Percentiles rank a stretch among this genome's conserved stretches.
Evolutionary conservation across 208 protist species (phyloP).

Genomic region (Endotrypanum monterogeii): DNA sequence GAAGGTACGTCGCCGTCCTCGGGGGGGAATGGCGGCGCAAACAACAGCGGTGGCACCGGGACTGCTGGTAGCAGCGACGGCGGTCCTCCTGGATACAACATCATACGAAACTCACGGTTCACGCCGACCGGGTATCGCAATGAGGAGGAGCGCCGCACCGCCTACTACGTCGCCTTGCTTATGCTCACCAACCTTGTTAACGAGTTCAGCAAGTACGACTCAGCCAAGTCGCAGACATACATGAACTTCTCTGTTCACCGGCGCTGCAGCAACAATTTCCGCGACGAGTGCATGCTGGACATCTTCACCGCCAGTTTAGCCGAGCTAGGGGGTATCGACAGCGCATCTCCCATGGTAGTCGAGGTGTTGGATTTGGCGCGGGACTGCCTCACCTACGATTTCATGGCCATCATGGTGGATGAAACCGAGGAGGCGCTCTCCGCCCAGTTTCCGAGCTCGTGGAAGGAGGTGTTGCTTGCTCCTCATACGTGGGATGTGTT

Average conservation of each 20-base stretch:
- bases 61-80: neutral
- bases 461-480: conserved; percentile 60
- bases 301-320: conserved; percentile 56
- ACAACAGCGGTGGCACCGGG: neutral
- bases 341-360: conserved; percentile 22
- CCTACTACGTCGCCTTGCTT: conserved; percentile 43
- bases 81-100: conserved; percentile 10
- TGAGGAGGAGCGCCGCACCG: conserved; percentile 24
- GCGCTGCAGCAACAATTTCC: conserved; percentile 81
- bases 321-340: conserved; percentile 45
- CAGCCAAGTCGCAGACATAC: conserved; percentile 61
- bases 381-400: conserved; percentile 75
- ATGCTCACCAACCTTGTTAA: conserved; percentile 63
- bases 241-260: conserved; percentile 78
- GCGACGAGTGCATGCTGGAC: conserved; percentile 60
- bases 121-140: conserved; percentile 5
- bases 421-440: conserved; percentile 81
- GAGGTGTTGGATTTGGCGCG: conserved; percentile 65
- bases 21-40: neutral
- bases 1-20: neutral
- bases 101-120: conserved; percentile 25
- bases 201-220: conserved; percentile 78
- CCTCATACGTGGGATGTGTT: conserved; percentile 51
- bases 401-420: conserved; percentile 85
- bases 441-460: conserved; percentile 73